These are phyloP conservation scores for Phytophthora sp. DNA, from an alignment of 352 stramenopile genomes.

Conservation along the genomic window DNA sequence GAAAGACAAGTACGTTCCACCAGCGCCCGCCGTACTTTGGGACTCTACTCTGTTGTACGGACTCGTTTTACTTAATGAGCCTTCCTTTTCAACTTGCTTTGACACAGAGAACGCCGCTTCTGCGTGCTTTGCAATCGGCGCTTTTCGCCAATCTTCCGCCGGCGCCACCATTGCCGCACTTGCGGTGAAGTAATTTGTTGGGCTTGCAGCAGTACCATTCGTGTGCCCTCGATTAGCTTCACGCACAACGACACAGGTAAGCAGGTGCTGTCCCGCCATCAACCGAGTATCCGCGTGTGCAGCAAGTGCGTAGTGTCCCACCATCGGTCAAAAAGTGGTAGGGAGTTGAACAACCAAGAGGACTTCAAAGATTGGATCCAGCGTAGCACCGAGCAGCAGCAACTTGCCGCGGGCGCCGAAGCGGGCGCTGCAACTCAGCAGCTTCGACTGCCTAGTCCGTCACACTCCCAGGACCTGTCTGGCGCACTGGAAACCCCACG, in stretches of 20 bases:
- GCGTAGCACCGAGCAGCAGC: slow-evolving; percentile 60
- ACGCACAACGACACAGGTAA: slow-evolving; percentile 83
- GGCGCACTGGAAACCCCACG: slow-evolving; percentile 39
- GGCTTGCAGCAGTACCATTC: slow-evolving; percentile 86
- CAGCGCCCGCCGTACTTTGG: not conserved
- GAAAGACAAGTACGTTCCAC: slow-evolving; percentile 73
- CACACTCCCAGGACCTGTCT: slow-evolving; percentile 71
- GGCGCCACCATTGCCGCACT: slow-evolving; percentile 87
- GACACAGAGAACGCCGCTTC: slow-evolving; percentile 69
- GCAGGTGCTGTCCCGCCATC: slow-evolving; percentile 77
- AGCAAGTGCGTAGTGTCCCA: slow-evolving; percentile 83
- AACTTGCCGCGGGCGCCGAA: slow-evolving; percentile 31
- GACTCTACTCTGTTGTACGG: not conserved
- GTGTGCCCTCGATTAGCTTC: slow-evolving; percentile 85
- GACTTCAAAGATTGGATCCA: slow-evolving; percentile 86
- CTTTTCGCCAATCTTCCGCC: slow-evolving; percentile 86
- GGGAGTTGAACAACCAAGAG: slow-evolving; percentile 77
- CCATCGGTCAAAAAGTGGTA: slow-evolving; percentile 75
- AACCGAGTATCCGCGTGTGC: slow-evolving; percentile 85
- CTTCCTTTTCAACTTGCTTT: slow-evolving; percentile 14
- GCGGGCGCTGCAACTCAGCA: slow-evolving; percentile 30
- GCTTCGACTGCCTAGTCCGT: slow-evolving; percentile 56
- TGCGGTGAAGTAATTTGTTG: slow-evolving; percentile 91
- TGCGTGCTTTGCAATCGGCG: slow-evolving; percentile 83
- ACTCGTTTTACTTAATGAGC: slow-evolving; percentile 18